A percentile compares a stretch with the other conserved stretches of the same genome.
phyloP scores from a whole-genome alignment of 1,284 basidiomycete genomes.

The Leccinum pachyderme region DNA sequence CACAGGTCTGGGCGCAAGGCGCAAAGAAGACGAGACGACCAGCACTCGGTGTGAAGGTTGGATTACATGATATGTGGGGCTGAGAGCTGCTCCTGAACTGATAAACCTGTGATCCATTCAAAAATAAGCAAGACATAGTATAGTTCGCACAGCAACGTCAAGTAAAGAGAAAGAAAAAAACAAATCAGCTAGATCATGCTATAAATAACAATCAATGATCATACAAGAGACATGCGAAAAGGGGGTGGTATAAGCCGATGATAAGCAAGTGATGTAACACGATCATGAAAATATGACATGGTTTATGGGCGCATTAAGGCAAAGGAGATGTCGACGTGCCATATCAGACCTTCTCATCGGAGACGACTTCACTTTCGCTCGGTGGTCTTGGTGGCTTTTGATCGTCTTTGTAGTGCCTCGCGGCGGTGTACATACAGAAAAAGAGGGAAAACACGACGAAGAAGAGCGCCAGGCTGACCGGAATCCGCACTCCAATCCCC shows the following conservation, averaged over 20 bases:
- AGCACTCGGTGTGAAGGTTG: no score
- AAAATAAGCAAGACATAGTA: constrained; percentile 4
- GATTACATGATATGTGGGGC: neutral
- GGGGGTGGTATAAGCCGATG: neutral
- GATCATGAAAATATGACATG: neutral
- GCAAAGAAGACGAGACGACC: neutral
- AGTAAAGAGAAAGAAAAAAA: neutral
- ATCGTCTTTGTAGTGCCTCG: constrained; percentile 17
- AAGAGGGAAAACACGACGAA: constrained; percentile 21
- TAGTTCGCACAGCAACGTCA: neutral
- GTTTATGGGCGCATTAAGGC: constrained; percentile 3
- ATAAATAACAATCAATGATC: neutral
- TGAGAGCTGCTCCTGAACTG: neutral
- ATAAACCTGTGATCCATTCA: constrained; percentile 4
- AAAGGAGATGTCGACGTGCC: neutral
- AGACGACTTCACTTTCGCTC: neutral
- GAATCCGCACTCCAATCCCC: constrained; percentile 25
- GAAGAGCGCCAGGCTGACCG: constrained; percentile 21
- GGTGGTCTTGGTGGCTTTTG: neutral
- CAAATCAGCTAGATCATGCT: neutral
- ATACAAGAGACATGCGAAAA: neutral
- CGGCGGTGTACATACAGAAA: constrained; percentile 25
- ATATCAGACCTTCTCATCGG: constrained; percentile 3
- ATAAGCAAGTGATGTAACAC: neutral
- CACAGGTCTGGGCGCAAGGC: neutral